Evolutionary conservation across 441 rosid species (phyloP).

Genomic region (Pelargonium myrrhifolium): DNA sequence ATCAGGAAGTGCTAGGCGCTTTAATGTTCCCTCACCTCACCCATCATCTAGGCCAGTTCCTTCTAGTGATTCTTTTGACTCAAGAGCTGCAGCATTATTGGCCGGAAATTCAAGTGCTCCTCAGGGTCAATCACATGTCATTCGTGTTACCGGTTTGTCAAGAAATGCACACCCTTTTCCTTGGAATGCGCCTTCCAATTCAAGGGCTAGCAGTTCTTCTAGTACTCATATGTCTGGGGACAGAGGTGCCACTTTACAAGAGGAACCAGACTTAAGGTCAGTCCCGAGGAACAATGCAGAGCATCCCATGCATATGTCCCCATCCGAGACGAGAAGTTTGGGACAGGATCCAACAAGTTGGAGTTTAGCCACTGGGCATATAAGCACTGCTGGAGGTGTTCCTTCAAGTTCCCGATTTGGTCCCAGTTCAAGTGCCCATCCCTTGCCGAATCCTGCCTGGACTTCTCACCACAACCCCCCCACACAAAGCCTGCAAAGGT

Average conservation of each 20-base stretch:
- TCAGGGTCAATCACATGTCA: constrained; percentile 27
- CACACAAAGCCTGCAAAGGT: constrained; percentile 38
- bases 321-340: constrained; percentile 43
- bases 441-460: constrained; percentile 45
- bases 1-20: constrained; percentile 32
- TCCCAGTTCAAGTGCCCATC: constrained; percentile 42
- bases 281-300: constrained; percentile 42
- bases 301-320: constrained; percentile 43
- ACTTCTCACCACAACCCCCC: constrained; percentile 33
- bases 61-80: constrained; percentile 34
- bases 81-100: constrained; percentile 34
- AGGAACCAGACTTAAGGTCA: constrained; percentile 44
- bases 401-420: constrained; percentile 39
- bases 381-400: constrained; percentile 32
- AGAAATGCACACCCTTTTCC: constrained; percentile 41
- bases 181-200: constrained; percentile 42
- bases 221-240: constrained; percentile 36
- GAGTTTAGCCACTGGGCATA: constrained; percentile 51
- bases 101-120: constrained; percentile 28
- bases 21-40: constrained; percentile 33
- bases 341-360: constrained; percentile 59
- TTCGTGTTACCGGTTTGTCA: constrained; percentile 28
- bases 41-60: constrained; percentile 35
- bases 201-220: constrained; percentile 37
- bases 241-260: constrained; percentile 37